Evolutionary conservation across 2,329 filamentous ascomycete genomes (phyloP).

Genomic region (Sarocladium strictum): DNA sequence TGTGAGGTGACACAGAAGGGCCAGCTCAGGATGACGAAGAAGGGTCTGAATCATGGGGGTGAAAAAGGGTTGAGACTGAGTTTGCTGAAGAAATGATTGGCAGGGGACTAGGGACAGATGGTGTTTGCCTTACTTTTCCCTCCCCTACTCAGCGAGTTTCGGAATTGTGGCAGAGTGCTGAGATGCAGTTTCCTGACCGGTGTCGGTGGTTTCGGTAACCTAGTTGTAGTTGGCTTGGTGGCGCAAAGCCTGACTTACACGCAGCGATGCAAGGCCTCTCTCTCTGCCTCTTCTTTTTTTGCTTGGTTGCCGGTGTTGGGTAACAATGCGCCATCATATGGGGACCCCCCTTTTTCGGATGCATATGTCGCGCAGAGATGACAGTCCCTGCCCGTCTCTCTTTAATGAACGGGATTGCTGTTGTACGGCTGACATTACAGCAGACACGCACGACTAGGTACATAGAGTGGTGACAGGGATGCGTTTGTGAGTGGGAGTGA

Average conservation of each 20-base stretch:
- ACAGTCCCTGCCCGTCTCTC: background rate
- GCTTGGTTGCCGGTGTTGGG: background rate
- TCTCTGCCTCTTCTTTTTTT: background rate
- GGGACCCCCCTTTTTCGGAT: too few relatives aligned
- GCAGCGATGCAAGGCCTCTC: too few relatives aligned
- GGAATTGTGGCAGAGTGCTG: background rate
- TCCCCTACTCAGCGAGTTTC: background rate
- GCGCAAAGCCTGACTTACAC: too few relatives aligned
- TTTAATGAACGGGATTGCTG: too few relatives aligned
- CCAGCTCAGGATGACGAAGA: background rate
- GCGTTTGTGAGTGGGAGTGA: too few relatives aligned
- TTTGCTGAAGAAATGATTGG: background rate
- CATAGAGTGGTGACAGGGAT: too few relatives aligned
- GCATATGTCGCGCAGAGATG: too few relatives aligned
- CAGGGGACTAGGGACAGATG: background rate
- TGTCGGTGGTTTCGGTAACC: constrained; percentile 1
- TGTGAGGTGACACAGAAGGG: background rate
- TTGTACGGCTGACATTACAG: too few relatives aligned
- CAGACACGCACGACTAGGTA: too few relatives aligned
- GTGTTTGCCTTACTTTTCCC: background rate
- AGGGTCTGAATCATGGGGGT: too few relatives aligned
- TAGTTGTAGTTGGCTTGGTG: too few relatives aligned
- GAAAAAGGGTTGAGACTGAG: background rate
- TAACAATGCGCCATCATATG: too few relatives aligned
- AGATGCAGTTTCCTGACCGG: background rate